Evolutionary conservation across 2,329 filamentous ascomycete genomes (phyloP), one percentile per base, ranked within the genome.

Genomic region (Parafenestella ontariensis): DNA sequence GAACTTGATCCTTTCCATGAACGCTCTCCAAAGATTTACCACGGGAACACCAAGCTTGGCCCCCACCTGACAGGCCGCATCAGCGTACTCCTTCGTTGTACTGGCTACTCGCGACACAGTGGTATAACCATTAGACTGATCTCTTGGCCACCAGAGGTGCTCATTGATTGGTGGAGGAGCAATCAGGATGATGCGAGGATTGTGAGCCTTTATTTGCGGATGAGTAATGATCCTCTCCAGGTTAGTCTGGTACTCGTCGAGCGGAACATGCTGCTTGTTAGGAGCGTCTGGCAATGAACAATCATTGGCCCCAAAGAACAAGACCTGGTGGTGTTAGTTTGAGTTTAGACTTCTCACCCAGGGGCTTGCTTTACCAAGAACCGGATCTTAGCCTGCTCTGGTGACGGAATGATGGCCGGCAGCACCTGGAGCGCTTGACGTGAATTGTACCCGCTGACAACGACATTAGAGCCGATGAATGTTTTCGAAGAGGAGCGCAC

Each of bases 301-400:
- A 76, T 98, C 95, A 72, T 99, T 98, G 64, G 95, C 91, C 17
- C 95, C 95, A 56, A 97, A 87, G 62, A 96, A 88, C 54, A 96
- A 77, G 34, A 89, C 80, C 89, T 92, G 52, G 37, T n/a, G 28
- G 9, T 17, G 41, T 69, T 37, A 66, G 55, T 47, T 31, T 41
- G 37, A 28, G 34, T 40, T 20, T 33, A 34, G 24, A 28, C 18
- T 17, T 6, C 15, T 34, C 36, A 18, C 15, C 17, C 15, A 24
- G 21, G n/a, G 23, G 39, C 5, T 6, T 28, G 28, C 23, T 55
- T 21, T 69, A 90, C 89, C 61, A 94, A 75, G 66, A 90, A 89
- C 53, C 86, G 84, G 52, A 93, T 82, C 68, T 82, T 84, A 24
- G 82, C 83, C 21, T 81, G 75, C 1, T 83, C 80, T 1, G 87